A percentile compares a stretch with the other conserved stretches of the same genome.
phyloP scores from a whole-genome alignment of 805 yeast genomes.

The Nakazawaea anatomiae region DNA sequence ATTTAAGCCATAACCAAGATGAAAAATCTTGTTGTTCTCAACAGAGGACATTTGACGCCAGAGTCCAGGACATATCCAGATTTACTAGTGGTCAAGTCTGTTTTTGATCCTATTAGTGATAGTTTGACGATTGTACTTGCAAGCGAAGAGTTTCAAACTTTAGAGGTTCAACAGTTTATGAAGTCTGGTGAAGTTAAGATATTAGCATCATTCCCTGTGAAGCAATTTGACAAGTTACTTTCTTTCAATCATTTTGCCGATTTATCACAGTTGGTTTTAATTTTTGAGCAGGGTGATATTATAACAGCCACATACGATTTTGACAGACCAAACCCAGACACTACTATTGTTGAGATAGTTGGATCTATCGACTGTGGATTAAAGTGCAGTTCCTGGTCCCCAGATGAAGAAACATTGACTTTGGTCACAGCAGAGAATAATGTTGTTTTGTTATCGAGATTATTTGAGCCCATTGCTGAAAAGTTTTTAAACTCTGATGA shows the following conservation, averaged over 20 bases:
- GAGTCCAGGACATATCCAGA: constrained; percentile 61
- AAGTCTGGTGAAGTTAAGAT: constrained; percentile 54
- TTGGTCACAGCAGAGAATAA: constrained; percentile 58
- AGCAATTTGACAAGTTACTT: constrained; percentile 36
- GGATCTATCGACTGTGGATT: constrained; percentile 81
- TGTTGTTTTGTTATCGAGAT: constrained; percentile 62
- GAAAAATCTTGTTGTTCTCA: constrained; percentile 32
- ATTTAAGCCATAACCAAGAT: constrained; percentile 11
- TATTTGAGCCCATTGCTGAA: constrained; percentile 77
- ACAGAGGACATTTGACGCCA: constrained; percentile 47
- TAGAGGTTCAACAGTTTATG: constrained; percentile 74
- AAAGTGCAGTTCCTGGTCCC: constrained; percentile 75
- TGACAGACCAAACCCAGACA: constrained; percentile 36
- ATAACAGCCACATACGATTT: constrained; percentile 57
- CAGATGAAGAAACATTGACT: constrained; percentile 82
- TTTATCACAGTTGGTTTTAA: constrained; percentile 55
- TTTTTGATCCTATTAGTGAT: constrained; percentile 71
- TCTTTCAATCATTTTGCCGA: constrained; percentile 70
- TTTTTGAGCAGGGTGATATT: constrained; percentile 74
- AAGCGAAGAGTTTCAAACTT: constrained; percentile 41
- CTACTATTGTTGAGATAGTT: constrained; percentile 64
- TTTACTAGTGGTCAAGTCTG: constrained; percentile 44
- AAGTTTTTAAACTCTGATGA: constrained; percentile 53
- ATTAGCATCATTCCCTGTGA: constrained; percentile 56
- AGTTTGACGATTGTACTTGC: constrained; percentile 62